Base-by-base conservation (phyloP, 2,329 filamentous ascomycete species). In the Colletotrichum lentis region DNA sequence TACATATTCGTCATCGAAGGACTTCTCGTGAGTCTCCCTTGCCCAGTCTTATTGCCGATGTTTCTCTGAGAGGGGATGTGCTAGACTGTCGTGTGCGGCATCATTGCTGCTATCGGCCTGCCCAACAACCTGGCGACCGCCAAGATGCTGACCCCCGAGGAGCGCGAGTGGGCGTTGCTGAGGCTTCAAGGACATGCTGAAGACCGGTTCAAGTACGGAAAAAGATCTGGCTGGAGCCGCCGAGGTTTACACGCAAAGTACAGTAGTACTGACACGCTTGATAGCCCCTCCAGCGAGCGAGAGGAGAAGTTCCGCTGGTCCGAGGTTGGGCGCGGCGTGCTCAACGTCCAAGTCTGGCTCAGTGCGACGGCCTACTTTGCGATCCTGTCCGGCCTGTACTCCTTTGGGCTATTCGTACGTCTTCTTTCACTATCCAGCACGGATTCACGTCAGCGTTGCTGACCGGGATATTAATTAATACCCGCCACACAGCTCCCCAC, bases 1-100 rank as follows among this genome's bases (percentile, higher is more conserved):
- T 90, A 86, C 86, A 88, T 90, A 18, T 86, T 90, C 64, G 84
- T 88, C 54, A 81, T 88, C 8, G 88, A 89, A 72, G 87, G 88
- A 0, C 73, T 88, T 22, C 73, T 86, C 3, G 82, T 84, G 69
- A 74, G 81, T 76, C 18, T 22, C 18, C 14, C 3, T 4, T 2
- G 18, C 3, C 12, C 10, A 14, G 7, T 1, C 3, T 3, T 7
- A 1, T 8, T 43, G 6, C 1, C 47, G 46, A 49, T 8, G 11
- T 41, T 14, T 62, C 60, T 14, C 56, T 73, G 24, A 73, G 31
- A 14, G 24, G 1, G n/a, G n/a, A 27, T 27, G 61, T 60, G 0
- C n/a, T 37, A 86, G 84, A 90, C 87, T 1, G 79, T 87, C 22
- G 74, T 82, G 4, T 82, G 85, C 16, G 87, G 85, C 11, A 72